Evolutionary conservation across 1,284 basidiomycete genomes (phyloP).

Genomic region (Irpex sp.): DNA sequence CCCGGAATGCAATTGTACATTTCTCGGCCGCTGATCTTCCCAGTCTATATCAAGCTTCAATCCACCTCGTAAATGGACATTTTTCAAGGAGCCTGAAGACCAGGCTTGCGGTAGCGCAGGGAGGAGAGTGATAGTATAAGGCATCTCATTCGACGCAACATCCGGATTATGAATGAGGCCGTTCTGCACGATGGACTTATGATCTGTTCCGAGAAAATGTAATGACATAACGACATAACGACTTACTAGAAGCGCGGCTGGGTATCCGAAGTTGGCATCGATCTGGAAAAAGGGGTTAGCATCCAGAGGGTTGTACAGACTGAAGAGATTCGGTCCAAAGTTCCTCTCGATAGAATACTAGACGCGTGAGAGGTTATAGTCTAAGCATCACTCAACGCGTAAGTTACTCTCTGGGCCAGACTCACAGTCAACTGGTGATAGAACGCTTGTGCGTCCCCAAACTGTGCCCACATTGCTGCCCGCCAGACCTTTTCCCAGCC

Average conservation of each 20-base stretch:
- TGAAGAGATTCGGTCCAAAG: conserved; percentile 73
- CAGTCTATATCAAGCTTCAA: conserved; percentile 65
- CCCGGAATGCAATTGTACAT: neutral
- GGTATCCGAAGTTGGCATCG: conserved; percentile 79
- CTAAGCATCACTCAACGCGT: neutral
- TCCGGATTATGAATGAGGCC: conserved; percentile 76
- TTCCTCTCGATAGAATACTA: conserved; percentile 72
- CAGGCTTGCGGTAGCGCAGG: conserved; percentile 74
- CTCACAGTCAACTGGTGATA: conserved; percentile 73
- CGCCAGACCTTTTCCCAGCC: conserved; percentile 87
- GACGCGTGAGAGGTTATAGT: neutral
- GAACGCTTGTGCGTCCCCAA: conserved; percentile 64
- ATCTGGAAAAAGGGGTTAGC: conserved; percentile 74
- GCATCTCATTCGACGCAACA: conserved; percentile 53
- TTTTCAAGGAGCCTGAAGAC: conserved; percentile 64
- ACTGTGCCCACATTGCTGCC: conserved; percentile 79
- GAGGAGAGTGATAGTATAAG: conserved; percentile 65
- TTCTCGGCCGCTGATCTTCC: conserved; percentile 45
- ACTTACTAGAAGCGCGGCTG: conserved; percentile 71
- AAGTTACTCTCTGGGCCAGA: neutral
- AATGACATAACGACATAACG: neutral
- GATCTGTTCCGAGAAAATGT: neutral
- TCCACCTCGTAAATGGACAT: conserved; percentile 66
- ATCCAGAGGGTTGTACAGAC: conserved; percentile 62
- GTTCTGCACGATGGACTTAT: conserved; percentile 51